Conservation (phyloP, 2,329 filamentous ascomycete genomes). For the Geosmithia morbida region DNA sequence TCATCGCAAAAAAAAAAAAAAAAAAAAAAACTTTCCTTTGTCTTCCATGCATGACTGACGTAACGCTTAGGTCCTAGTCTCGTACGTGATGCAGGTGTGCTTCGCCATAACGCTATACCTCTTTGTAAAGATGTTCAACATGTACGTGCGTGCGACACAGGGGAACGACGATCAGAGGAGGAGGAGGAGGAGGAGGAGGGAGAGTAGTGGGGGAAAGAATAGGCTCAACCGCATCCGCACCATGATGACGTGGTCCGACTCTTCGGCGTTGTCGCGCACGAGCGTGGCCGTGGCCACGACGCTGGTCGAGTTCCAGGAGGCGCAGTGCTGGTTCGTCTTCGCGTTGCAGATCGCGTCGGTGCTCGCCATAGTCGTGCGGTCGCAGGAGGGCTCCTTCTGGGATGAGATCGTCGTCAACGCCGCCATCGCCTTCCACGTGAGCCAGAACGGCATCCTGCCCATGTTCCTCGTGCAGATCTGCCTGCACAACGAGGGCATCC, state of each 20-base stretch:
- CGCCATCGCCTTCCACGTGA: slow-evolving; percentile 20
- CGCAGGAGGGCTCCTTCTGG: slow-evolving; percentile 23
- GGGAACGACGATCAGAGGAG: slow-evolving; percentile 3
- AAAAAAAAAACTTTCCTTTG: no score
- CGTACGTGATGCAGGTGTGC: slow-evolving; percentile 21
- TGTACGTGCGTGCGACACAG: slow-evolving; percentile 18
- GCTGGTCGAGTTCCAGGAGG: slow-evolving; percentile 24
- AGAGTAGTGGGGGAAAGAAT: no score
- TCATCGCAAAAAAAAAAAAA: no score
- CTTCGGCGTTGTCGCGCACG: slow-evolving; percentile 18
- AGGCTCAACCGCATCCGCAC: slow-evolving; percentile 18
- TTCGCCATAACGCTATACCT: slow-evolving; percentile 18
- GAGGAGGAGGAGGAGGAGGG: slow-evolving; percentile 1
- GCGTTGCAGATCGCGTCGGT: slow-evolving; percentile 23
- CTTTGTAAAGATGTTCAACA: slow-evolving; percentile 17
- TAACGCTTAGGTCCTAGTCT: slow-evolving; percentile 14
- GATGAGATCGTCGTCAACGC: slow-evolving; percentile 22
- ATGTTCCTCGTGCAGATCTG: slow-evolving; percentile 22
- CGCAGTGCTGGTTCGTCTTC: slow-evolving; percentile 23
- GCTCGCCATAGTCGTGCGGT: slow-evolving; percentile 24
- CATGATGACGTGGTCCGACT: slow-evolving; percentile 19
- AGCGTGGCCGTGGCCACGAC: slow-evolving; percentile 23
- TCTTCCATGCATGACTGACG: no score
- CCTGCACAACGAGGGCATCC: slow-evolving; percentile 22
- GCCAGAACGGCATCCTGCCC: slow-evolving; percentile 20